Evolutionary conservation across 2,329 filamentous ascomycete species (phyloP).

Genomic region (Immersiporthe knoxdaviesiana): DNA sequence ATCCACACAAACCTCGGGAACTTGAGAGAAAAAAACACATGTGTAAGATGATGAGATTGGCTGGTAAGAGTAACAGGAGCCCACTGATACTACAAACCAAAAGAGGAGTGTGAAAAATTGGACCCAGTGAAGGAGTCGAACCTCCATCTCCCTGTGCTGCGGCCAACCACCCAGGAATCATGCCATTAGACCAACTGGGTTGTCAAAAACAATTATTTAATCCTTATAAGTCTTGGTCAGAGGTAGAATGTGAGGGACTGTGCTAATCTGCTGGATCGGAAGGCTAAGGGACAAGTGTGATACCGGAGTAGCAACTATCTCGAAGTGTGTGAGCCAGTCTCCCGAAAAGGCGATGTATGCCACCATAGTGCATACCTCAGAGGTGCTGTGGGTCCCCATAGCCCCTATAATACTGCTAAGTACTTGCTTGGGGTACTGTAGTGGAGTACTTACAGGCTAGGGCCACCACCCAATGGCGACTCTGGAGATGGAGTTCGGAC

Average conservation of each 20-base stretch:
- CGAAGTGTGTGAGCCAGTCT: neutral
- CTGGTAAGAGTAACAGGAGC: too few relatives aligned
- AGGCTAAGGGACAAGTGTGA: neutral
- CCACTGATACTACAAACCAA: too few relatives aligned
- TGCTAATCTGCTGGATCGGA: neutral
- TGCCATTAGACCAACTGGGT: neutral
- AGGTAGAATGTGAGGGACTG: neutral
- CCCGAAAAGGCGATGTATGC: neutral
- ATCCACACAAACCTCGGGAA: too few relatives aligned
- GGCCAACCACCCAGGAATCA: neutral
- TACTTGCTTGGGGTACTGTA: too few relatives aligned
- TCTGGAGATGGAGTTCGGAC: neutral
- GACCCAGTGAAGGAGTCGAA: neutral
- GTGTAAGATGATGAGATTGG: too few relatives aligned
- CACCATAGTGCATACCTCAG: neutral
- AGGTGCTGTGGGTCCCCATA: too few relatives aligned
- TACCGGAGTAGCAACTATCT: neutral
- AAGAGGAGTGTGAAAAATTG: neutral
- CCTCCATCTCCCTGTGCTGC: neutral
- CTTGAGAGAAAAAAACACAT: neutral
- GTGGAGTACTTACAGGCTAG: neutral
- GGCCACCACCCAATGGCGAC: neutral
- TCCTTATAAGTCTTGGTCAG: neutral
- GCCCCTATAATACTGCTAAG: too few relatives aligned
- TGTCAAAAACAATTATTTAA: neutral